These are phyloP conservation scores for Macrotyloma uniflorum DNA, from an alignment of 306 rosid species.

Conservation along the genomic window DNA sequence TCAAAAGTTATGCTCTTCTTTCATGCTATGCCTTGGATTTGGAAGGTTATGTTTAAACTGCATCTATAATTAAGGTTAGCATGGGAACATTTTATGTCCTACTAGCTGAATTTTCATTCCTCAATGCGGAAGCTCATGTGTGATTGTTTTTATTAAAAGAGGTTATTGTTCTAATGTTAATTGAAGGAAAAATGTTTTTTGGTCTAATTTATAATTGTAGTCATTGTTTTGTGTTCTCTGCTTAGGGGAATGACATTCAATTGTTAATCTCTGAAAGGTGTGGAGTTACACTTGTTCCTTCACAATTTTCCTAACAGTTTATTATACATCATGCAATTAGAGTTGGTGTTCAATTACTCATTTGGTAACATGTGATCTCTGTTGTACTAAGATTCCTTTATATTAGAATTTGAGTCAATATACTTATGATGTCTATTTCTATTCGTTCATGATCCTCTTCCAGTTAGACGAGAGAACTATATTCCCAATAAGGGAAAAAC, in stretches of 20 bases:
- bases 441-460: not conserved
- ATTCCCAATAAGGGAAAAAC: not conserved
- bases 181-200: not conserved
- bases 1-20: not conserved
- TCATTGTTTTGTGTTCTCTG: not conserved
- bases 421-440: not conserved
- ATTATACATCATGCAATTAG: not conserved
- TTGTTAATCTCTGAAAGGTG: not conserved
- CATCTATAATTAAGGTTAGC: not conserved
- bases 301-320: not conserved
- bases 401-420: not conserved
- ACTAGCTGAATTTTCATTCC: slow-evolving; percentile 4
- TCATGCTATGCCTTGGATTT: not conserved
- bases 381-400: not conserved
- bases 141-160: not conserved
- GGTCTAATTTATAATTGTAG: not conserved
- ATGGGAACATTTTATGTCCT: not conserved
- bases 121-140: not conserved
- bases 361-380: not conserved
- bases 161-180: not conserved
- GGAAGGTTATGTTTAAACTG: not conserved
- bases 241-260: not conserved
- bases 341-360: not conserved
- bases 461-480: not conserved
- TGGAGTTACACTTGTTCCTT: not conserved